Evolutionary conservation across 306 rosid genomes (phyloP), one percentile per base, ranked within the genome.

Genomic region (Hippophae tibetana): DNA sequence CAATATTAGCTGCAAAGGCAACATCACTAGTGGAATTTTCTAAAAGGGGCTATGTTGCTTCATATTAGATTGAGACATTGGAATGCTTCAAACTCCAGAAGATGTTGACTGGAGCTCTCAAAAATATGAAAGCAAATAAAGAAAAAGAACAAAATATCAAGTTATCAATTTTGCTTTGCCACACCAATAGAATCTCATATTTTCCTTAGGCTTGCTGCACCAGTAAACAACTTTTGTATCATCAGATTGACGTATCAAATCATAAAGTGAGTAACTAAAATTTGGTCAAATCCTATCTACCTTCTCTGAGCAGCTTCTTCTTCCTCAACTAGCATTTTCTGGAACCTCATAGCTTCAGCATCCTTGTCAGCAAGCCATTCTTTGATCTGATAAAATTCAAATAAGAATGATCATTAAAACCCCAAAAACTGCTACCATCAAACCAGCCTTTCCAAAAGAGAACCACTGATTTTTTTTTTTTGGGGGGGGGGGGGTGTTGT

Each of bases 261-360:
- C 38, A 31, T 4, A 31, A 31, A 31, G 38, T 31, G 38, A 2
- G 38, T 7, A 11, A 26, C 54, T 7, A 13, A 25, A 58, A 59
- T 43, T 18, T 40, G 9, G 44, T 11, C 41, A 41, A 53, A 42
- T 56, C 56, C 53, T 44, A 44, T 52, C 12, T 77, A 90, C 97
- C 95, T 82, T 83, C 68, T 86, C 73, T 74, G 90, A 77, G 88
- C 89, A 67, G 86, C 89, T 77, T 86, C 90, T 72, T 86, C 95
- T 75, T 90, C 97, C 75, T 86, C 95, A 69, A 86, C 88, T 66
- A 86, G 79, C 72, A 79, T 76, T 67, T 85, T 82, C 67, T 90
- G 94, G 66, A 81, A 86, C 69, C 89, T 81, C 73, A 84, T 63
- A 59, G 94, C 83, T 82, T 86, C 97, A 7, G 87, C 86, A 69